Percentiles rank a stretch among this genome's conserved stretches.
These are phyloP conservation scores for Ampelomyces quisqualis DNA, from an alignment of 2,329 filamentous ascomycete species.

Conservation along the genomic window DNA sequence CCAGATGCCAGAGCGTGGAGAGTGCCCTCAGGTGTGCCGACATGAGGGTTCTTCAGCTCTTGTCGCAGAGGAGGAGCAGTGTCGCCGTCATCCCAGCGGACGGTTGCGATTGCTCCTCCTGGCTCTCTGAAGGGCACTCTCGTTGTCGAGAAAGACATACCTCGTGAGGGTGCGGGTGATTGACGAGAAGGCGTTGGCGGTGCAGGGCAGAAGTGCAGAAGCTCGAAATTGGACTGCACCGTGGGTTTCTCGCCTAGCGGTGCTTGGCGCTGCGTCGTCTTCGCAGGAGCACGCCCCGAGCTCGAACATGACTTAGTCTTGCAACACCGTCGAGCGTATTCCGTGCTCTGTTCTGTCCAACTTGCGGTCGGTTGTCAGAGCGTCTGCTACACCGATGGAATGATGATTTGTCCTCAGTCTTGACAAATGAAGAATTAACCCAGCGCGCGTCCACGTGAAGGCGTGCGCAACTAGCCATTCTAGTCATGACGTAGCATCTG, in stretches of 20 bases:
- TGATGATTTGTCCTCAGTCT: too few species aligned
- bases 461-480: slow-evolving; percentile 22
- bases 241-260: slow-evolving; percentile 21
- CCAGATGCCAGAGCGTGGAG: slow-evolving; percentile 66
- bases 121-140: slow-evolving; percentile 57
- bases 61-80: slow-evolving; percentile 52
- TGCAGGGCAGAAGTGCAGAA: too few species aligned
- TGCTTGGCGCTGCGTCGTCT: slow-evolving; percentile 4
- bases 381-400: too few species aligned
- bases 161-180: slow-evolving; percentile 36
- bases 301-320: slow-evolving; percentile 5
- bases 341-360: too few species aligned
- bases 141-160: slow-evolving; percentile 39
- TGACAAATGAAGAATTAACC: neutral
- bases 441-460: slow-evolving; percentile 20
- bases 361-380: too few species aligned
- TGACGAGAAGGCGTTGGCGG: slow-evolving; percentile 19
- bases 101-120: slow-evolving; percentile 47
- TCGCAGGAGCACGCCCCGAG: slow-evolving; percentile 3
- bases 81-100: slow-evolving; percentile 41
- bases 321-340: too few species aligned
- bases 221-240: slow-evolving; percentile 26
- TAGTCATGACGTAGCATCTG: slow-evolving; percentile 39
- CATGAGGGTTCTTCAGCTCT: slow-evolving; percentile 68
- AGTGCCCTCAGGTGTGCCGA: slow-evolving; percentile 60